A percentile compares a stretch with the other conserved stretches of the same genome.
These are phyloP conservation scores for Amylostereum areolatum DNA, from an alignment of 1,284 basidiomycete genomes.

Conservation along the genomic window DNA sequence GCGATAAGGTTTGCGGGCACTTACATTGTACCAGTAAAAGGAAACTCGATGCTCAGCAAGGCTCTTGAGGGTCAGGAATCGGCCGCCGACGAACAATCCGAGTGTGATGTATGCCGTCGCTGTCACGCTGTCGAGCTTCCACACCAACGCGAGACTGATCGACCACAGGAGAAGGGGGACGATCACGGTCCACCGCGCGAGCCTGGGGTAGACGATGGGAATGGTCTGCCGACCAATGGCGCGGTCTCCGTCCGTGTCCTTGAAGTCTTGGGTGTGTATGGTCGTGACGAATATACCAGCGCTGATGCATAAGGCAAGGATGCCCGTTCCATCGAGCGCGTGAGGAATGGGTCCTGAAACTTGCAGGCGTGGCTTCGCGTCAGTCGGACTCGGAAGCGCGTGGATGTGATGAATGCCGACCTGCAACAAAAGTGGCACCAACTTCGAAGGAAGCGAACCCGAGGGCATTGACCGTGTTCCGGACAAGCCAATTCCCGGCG, in stretches of 20 bases:
- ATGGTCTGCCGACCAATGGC: constrained; percentile 28
- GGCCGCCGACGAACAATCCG: constrained; percentile 22
- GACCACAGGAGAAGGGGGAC: constrained; percentile 14
- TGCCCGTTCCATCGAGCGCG: background rate
- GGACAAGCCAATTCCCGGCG: constrained; percentile 26
- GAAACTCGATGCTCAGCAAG: constrained; percentile 23
- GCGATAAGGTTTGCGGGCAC: background rate
- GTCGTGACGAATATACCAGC: constrained; percentile 25
- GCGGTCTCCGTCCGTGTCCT: constrained; percentile 30
- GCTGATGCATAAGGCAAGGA: constrained; percentile 6
- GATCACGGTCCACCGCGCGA: constrained; percentile 13
- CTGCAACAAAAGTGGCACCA: constrained; percentile 31
- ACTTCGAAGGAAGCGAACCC: constrained; percentile 32
- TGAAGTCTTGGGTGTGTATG: constrained; percentile 36
- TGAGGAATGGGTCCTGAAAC: background rate
- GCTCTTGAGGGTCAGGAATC: constrained; percentile 20
- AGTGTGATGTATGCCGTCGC: constrained; percentile 23
- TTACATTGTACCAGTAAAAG: constrained; percentile 28
- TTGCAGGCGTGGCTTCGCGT: background rate
- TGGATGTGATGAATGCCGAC: constrained; percentile 13
- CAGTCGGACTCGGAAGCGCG: no score
- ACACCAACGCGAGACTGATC: constrained; percentile 7
- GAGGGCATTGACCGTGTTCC: constrained; percentile 30
- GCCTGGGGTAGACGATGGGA: constrained; percentile 26
- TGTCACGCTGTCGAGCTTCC: constrained; percentile 12